Evolutionary conservation across 805 yeast species (phyloP).

Genomic region (Starmerella riodocensis): DNA sequence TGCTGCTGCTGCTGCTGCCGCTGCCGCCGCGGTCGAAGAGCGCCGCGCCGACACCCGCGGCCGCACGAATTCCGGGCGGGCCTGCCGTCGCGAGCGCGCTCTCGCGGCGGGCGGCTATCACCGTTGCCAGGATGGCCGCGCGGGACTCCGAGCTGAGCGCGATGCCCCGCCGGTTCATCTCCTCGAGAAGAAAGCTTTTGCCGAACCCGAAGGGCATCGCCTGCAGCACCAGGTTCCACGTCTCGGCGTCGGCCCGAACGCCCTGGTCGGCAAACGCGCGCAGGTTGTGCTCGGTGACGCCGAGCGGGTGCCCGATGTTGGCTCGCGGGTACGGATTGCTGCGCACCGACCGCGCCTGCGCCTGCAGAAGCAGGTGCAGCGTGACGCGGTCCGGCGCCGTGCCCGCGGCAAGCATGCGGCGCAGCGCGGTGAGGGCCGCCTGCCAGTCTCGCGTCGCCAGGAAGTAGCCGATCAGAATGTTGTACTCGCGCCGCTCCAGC

Average conservation of each 20-base stretch:
- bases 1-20: background rate
- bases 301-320: slow-evolving; percentile 13
- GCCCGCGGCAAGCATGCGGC: slow-evolving; percentile 4
- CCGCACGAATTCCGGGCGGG: too few species aligned
- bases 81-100: too few species aligned
- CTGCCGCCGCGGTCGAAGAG: too few species aligned
- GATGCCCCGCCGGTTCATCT: slow-evolving; percentile 17
- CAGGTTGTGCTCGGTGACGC: slow-evolving; percentile 6
- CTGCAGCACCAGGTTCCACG: slow-evolving; percentile 19
- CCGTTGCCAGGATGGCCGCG: slow-evolving; percentile 5
- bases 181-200: slow-evolving; percentile 20
- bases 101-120: slow-evolving; percentile 3
- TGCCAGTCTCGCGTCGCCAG: slow-evolving; percentile 9
- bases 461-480: slow-evolving; percentile 15
- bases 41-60: too few species aligned
- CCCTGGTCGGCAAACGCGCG: slow-evolving; percentile 4
- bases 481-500: slow-evolving; percentile 7
- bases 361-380: slow-evolving; percentile 11
- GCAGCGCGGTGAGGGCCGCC: slow-evolving; percentile 8
- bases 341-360: slow-evolving; percentile 9
- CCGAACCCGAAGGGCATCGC: slow-evolving; percentile 21
- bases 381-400: slow-evolving; percentile 8
- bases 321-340: slow-evolving; percentile 12
- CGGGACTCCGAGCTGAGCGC: slow-evolving; percentile 10
- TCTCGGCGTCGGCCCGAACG: slow-evolving; percentile 9